These are phyloP conservation scores for Westerdykella sp. DNA, from an alignment of 2,329 filamentous ascomycete species.

Conservation along the genomic window DNA sequence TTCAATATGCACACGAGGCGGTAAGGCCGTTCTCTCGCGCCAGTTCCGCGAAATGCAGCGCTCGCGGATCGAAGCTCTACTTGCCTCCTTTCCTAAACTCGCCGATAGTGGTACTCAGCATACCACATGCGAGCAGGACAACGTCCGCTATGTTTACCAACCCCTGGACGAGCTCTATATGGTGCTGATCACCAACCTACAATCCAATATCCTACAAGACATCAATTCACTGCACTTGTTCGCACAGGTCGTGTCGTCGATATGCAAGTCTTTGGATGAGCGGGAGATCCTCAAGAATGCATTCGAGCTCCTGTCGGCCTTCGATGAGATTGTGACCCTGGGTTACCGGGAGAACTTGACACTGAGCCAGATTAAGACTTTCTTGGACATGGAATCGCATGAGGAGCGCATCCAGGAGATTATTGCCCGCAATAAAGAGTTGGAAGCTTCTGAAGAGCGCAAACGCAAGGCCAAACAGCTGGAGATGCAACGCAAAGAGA, in stretches of 20 bases:
- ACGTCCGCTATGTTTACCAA: conserved; percentile 98
- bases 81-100: conserved; percentile 96
- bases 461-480: conserved; percentile 98
- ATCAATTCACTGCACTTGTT: conserved; percentile 98
- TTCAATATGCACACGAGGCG: conserved; percentile 96
- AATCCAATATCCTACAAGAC: conserved; percentile 98
- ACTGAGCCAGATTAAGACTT: conserved; percentile 96
- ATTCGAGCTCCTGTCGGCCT: conserved; percentile 91
- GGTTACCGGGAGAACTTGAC: conserved; percentile 96
- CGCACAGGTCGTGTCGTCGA: conserved; percentile 91
- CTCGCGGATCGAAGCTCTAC: conserved; percentile 90
- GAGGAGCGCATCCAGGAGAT: conserved; percentile 94
- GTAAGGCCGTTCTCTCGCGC: conserved; percentile 95
- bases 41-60: conserved; percentile 97
- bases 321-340: conserved; percentile 92
- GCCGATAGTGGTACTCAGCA: conserved; percentile 94
- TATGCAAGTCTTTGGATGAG: conserved; percentile 94
- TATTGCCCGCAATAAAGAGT: conserved; percentile 77
- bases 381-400: conserved; percentile 98
- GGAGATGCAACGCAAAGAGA: conserved; percentile 97
- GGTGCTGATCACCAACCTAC: conserved; percentile 97
- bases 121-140: conserved; percentile 97
- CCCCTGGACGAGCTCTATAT: conserved; percentile 99
- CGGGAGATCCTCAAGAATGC: conserved; percentile 91
- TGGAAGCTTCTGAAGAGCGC: conserved; percentile 95